Conservation (phyloP, 148 eudicot genomes). For the Simmondsia chinensis region DNA sequence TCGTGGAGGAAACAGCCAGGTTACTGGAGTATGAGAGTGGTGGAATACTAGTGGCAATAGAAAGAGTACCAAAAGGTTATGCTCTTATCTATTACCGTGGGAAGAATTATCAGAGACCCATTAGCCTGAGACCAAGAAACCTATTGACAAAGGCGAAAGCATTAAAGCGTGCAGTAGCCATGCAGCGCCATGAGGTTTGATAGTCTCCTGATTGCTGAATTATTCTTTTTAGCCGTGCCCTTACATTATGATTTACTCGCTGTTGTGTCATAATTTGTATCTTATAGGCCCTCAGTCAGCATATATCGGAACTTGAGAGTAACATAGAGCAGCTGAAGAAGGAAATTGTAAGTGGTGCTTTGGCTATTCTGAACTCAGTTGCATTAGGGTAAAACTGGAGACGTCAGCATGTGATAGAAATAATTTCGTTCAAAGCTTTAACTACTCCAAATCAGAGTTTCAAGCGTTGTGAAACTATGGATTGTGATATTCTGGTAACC, state of each 20-base stretch:
- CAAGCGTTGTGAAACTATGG: too few relatives aligned
- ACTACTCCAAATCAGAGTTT: too few relatives aligned
- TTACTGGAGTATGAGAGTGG: constrained; percentile 90
- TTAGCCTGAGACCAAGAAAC: constrained; percentile 79
- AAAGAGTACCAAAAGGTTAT: constrained; percentile 83
- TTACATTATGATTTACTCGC: background rate
- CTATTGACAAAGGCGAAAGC: constrained; percentile 91
- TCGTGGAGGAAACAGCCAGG: constrained; percentile 92
- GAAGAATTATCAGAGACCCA: constrained; percentile 87
- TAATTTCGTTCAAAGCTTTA: background rate
- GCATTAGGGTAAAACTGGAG: background rate
- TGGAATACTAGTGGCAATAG: constrained; percentile 83
- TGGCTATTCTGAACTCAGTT: background rate
- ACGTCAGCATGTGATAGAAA: background rate
- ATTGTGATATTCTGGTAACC: too few relatives aligned
- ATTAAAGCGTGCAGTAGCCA: constrained; percentile 75
- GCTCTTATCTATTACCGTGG: constrained; percentile 92
- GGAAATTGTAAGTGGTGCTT: constrained; percentile 54
- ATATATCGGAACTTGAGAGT: constrained; percentile 75
- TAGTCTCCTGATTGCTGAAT: background rate
- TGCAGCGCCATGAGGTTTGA: constrained; percentile 93
- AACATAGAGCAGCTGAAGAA: constrained; percentile 55
- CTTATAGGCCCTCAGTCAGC: constrained; percentile 84
- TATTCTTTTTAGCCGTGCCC: constrained; percentile 7
- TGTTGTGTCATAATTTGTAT: background rate